Evolutionary conservation across 257 asterid genomes (phyloP).

Genomic region (Nicotiana knightiana): DNA sequence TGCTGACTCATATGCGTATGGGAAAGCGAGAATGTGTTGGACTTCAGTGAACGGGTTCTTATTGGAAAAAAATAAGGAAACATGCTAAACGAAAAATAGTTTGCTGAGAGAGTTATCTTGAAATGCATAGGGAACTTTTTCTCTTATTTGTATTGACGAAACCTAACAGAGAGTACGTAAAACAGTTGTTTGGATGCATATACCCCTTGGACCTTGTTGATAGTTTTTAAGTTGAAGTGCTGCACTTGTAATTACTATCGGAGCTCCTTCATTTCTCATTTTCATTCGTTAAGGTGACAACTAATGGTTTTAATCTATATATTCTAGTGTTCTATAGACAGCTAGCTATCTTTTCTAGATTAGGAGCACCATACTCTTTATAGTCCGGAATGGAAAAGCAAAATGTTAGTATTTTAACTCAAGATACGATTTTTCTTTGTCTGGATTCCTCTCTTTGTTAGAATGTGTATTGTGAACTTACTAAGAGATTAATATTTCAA

Average conservation of each 20-base stretch:
- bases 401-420: background rate
- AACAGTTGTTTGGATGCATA: background rate
- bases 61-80: background rate
- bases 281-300: background rate
- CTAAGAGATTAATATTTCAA: background rate
- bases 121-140: background rate
- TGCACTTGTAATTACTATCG: background rate
- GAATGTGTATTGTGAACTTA: background rate
- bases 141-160: background rate
- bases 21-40: background rate
- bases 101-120: background rate
- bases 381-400: background rate
- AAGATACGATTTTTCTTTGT: background rate
- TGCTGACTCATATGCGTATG: background rate
- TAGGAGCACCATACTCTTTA: background rate
- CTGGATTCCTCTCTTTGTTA: background rate
- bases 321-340: background rate
- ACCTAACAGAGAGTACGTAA: background rate
- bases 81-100: background rate
- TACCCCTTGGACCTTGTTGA: background rate
- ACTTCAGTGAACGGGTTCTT: background rate
- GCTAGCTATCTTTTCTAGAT: background rate
- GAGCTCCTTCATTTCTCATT: background rate
- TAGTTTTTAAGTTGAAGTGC: background rate
- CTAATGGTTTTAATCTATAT: background rate